Percentiles rank a stretch among this genome's conserved stretches.
phyloP scores from a whole-genome alignment of 352 stramenopile genomes.

The Globisporangium megalacanthum region DNA sequence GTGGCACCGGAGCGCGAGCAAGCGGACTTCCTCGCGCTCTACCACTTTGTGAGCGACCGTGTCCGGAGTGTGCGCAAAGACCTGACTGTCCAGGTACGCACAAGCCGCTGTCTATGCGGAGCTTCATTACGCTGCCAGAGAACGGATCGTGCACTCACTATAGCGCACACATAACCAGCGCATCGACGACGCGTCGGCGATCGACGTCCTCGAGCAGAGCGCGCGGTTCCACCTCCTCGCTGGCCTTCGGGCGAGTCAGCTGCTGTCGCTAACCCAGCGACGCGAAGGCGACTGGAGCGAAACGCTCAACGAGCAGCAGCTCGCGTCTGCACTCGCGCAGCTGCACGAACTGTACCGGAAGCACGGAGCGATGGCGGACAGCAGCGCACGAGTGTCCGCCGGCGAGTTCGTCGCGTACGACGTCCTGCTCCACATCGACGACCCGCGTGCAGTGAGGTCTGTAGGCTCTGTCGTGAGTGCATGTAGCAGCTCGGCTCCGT shows the following conservation, averaged over 20 bases:
- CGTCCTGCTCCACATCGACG: slow-evolving; percentile 50
- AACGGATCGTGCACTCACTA: too few species aligned
- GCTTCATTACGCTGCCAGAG: too few species aligned
- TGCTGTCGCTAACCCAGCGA: slow-evolving; percentile 18
- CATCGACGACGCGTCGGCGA: slow-evolving; percentile 24
- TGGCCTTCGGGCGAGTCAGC: slow-evolving; percentile 27
- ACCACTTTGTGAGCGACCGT: slow-evolving; percentile 71
- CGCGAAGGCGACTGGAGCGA: slow-evolving; percentile 53
- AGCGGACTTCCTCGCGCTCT: slow-evolving; percentile 43
- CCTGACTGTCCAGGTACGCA: slow-evolving; percentile 54
- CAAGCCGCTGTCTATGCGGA: background rate
- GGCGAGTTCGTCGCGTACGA: slow-evolving; percentile 51
- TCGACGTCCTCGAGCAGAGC: slow-evolving; percentile 40
- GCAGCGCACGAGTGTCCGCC: background rate
- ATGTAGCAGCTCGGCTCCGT: too few species aligned
- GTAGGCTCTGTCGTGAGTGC: background rate
- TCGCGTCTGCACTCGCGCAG: slow-evolving; percentile 51
- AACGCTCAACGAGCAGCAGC: slow-evolving; percentile 62
- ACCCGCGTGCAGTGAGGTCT: slow-evolving; percentile 35
- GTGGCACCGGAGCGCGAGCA: slow-evolving; percentile 3
- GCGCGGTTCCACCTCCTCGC: slow-evolving; percentile 54
- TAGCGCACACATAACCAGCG: slow-evolving; percentile 18
- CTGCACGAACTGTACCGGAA: slow-evolving; percentile 36
- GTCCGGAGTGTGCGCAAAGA: slow-evolving; percentile 67
- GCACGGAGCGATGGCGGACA: background rate